Base-by-base conservation (phyloP, 345 rosid species). In the Lumnitzera littorea region DNA sequence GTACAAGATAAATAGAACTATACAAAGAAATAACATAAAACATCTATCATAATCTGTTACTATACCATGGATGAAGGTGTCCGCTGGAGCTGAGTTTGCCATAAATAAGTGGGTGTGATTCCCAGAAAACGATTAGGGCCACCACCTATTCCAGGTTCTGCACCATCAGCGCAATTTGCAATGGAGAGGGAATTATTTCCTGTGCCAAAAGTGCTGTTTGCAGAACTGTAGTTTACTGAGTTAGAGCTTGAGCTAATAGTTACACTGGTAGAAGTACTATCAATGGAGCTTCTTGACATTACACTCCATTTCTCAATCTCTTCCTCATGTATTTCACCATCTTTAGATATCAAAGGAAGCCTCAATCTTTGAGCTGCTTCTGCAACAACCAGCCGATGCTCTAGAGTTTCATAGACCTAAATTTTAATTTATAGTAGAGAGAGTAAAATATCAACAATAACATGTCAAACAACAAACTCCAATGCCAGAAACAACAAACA, bases 331-430 rank as follows among this genome's bases (percentile, higher is more conserved):
- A 90, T 81, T 76, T 86, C 97, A 57, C 97, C 97, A 67, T 86
- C 95, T 64, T 86, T 83, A 27, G 97, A 86, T 70, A 94, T 88
- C 16, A 88, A 86, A 62, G 99, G 99, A 67, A 94, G 89, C 73
- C 96, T 86, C 67, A 94, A 72, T 57, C 86, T 94, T 74, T 90
- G 96, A 66, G 97, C 96, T 17, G 96, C 96, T 81, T 94, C 99
- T 24, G 99, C 92, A 55, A 94, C 95, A 67, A 83, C 89, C 71
- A 94, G 65, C 24, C 91, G 85, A 63, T 90, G 97, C 79, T 94
- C 97, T 62, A 94, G 76, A 59, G 74, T 82, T 81, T 90, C 96
- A 61, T 86, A 90, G 64, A 86, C 96, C 99, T 94, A 41, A 51
- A 72, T 58, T 61, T 20, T 50, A 5, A 5, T 27, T 27, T 27